These are phyloP conservation scores for Cercospora sp. DNA, from an alignment of 2,329 filamentous ascomycete genomes.

Conservation along the genomic window DNA sequence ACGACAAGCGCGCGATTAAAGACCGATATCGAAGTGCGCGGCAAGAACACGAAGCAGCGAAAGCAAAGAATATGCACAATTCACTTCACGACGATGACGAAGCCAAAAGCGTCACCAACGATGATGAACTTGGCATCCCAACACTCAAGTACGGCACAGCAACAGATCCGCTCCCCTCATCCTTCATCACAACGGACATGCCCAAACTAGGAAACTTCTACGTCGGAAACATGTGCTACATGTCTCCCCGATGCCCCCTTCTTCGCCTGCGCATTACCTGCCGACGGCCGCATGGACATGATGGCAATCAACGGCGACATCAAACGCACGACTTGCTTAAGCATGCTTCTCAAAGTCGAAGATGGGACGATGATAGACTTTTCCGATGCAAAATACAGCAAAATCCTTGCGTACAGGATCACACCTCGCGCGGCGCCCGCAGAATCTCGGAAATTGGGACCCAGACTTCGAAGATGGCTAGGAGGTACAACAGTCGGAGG, in stretches of 20 bases:
- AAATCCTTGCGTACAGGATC: constrained; percentile 84
- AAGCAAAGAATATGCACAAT: constrained; percentile 28
- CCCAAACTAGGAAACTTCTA: constrained; percentile 90
- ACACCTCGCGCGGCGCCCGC: constrained; percentile 54
- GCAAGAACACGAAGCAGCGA: constrained; percentile 33
- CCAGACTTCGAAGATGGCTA: constrained; percentile 33
- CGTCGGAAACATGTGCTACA: constrained; percentile 90
- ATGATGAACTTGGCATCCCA: constrained; percentile 56
- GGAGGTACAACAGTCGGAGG: constrained; percentile 41
- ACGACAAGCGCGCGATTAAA: constrained; percentile 72
- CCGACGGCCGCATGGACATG: constrained; percentile 84
- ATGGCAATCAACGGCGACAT: constrained; percentile 78
- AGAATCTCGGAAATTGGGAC: constrained; percentile 22
- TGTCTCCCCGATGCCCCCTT: constrained; percentile 85
- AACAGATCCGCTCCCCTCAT: constrained; percentile 71
- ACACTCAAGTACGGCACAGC: constrained; percentile 75
- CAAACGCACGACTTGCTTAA: constrained; percentile 63
- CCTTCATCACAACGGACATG: constrained; percentile 72
- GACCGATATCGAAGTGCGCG: constrained; percentile 62
- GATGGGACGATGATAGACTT: constrained; percentile 77
- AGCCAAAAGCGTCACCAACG: constrained; percentile 21
- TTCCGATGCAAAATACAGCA: constrained; percentile 74
- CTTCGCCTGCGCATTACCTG: constrained; percentile 78
- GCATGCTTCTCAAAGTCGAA: constrained; percentile 71
- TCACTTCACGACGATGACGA: constrained; percentile 16